Base-by-base conservation (phyloP, 495 filamentous ascomycete species). In the Antarctomyces pellizariae region DNA sequence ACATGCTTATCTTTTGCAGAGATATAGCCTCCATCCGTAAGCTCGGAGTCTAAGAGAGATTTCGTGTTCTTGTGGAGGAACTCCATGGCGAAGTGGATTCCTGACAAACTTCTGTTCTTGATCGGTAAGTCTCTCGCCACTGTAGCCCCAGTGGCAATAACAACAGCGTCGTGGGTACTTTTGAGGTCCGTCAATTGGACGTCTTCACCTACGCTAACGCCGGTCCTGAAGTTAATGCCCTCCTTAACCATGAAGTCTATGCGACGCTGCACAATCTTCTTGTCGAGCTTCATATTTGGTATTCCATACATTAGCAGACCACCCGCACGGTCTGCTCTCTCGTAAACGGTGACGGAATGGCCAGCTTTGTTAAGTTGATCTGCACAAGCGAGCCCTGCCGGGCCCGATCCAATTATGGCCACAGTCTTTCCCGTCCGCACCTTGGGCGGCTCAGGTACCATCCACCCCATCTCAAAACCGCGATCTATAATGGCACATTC, bases 211-310 rank as follows among this genome's bases (percentile, higher is more conserved):
- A 99, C 60, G 15, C 70, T 48, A 23, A 73, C 63, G 36, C 69
- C 64, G 15, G 79, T 75, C 40, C 74, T 67, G 46, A 90, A 93
- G 29, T 67, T 58, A 45, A 95, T 51, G 18, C 86, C 89, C 51
- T 99, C 86, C 7, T 68, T 69, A 28, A 74, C 75, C 82, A 99
- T 91, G 50, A 99, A 74, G 50, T 99, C 75, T 12, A 86, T 79
- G 43, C 86, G 75, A 26, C 86, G 76, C 60, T 95, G 79, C 26
- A 99, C 86, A 31, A 99, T 64, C 44, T 77, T 79, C 64, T 99
- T 99, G 63, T 99, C 86, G 16, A 99, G 71, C 61, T 99, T 99
- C 86, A 99, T 99, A 62, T 99, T 99, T 25, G 86, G 86, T 34
- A 99, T 99, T 37, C 86, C 86, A 45, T 99, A 70, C 86, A 99